Base-by-base conservation (phyloP, 1,284 basidiomycete genomes). In the Heterobasidion annosum region DNA sequence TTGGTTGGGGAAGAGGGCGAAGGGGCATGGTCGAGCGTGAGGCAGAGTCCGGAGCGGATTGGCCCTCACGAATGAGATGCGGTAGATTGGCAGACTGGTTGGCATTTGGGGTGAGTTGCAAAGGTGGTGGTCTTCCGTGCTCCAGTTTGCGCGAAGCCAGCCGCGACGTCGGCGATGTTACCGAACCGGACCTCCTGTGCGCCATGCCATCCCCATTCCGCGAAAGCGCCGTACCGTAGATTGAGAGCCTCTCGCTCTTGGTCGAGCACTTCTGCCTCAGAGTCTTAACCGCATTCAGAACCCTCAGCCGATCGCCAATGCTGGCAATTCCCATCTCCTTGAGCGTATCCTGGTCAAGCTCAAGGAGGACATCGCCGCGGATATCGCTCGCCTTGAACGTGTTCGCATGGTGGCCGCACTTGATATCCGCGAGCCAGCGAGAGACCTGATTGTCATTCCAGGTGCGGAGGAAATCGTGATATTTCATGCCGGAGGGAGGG, bases 241-340 rank as follows among this genome's bases (percentile, higher is more conserved):
- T 9, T 1, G 59, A 59, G 8, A 46, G 12, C 61, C 56, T 46
- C 60, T 56, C 48, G 61, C 35, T 34, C 16, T 54, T 55, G 15
- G 46, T 60, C 16, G 74, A 74, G 59, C 80, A 82, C 60, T 63
- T 71, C 57, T 82, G 79, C 35, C 93, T 76, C 6, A 98, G 75
- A 8, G 74, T 69, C 65, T 93, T 93, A 58, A 98, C 88, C 0
- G 84, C 94, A 54, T 84, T 88, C 15, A 91, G 65, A 52, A 98
- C 87, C 64, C 91, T 82, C 15, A 97, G 83, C 51, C 93, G 74
- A 67, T 98, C 94, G 5, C 95, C 95, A 45, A 98, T 86, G 68
- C 88, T 93, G 48, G 75, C 65, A 34, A 98, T 81, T 34, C 89
- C 89, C 81, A 97, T 90, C 70, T 97, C 94, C 67, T 87, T 91